Percentiles rank a stretch among this genome's conserved stretches.
These are phyloP conservation scores for Fragaria vesca DNA, from an alignment of 306 rosid genomes.

Conservation along the genomic window DNA sequence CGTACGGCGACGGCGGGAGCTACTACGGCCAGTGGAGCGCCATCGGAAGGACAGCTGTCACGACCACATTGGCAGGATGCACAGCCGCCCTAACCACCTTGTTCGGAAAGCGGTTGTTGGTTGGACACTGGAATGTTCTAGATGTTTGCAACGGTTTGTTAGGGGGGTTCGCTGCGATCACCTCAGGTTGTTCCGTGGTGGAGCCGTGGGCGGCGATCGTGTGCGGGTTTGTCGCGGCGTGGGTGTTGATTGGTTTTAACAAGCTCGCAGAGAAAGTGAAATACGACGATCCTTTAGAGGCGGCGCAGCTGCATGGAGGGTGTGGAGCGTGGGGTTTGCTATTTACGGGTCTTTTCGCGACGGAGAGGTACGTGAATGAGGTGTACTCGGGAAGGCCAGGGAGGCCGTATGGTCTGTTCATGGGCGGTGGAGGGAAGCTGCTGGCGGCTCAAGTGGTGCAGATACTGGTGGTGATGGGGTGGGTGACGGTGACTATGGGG, in stretches of 20 bases:
- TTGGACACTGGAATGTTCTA: constrained; percentile 73
- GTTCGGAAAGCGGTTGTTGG: constrained; percentile 60
- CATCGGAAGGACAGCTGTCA: constrained; percentile 74
- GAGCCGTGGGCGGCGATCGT: constrained; percentile 81
- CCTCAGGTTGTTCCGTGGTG: constrained; percentile 73
- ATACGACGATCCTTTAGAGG: constrained; percentile 78
- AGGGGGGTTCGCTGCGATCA: constrained; percentile 74
- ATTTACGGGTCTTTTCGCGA: constrained; percentile 69
- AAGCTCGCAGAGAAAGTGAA: constrained; percentile 39
- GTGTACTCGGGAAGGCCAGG: constrained; percentile 30
- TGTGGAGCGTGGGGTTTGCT: constrained; percentile 82
- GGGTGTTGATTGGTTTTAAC: constrained; percentile 67
- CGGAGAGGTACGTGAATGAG: constrained; percentile 45
- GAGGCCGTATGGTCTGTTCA: constrained; percentile 56
- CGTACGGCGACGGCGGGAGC: constrained; percentile 24
- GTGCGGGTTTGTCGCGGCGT: constrained; percentile 67
- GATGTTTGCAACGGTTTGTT: constrained; percentile 80
- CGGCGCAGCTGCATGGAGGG: constrained; percentile 80
- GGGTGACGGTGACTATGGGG: constrained; percentile 79
- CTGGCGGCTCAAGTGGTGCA: constrained; percentile 62
- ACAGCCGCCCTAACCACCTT: constrained; percentile 68
- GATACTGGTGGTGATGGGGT: constrained; percentile 51
- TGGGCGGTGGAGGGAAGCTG: constrained; percentile 69
- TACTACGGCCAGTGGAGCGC: constrained; percentile 89
- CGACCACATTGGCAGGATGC: constrained; percentile 72